Evolutionary conservation across 352 stramenopile species (phyloP).

Genomic region (Porosira glacialis): DNA sequence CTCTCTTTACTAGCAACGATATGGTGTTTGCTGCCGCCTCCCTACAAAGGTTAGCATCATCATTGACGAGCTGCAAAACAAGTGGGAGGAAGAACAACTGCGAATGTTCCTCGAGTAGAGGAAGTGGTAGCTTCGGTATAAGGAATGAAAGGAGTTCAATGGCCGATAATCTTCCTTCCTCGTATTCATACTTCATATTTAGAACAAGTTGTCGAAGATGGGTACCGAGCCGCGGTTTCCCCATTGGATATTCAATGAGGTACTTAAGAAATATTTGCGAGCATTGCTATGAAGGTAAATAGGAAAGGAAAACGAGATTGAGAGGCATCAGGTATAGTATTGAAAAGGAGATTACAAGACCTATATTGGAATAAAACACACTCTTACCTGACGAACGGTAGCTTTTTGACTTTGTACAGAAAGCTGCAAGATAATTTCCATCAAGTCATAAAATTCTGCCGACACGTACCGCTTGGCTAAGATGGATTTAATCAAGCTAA

Average conservation of each 20-base stretch:
- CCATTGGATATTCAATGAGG: conserved; percentile 93
- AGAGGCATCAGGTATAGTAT: not conserved
- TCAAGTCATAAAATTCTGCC: conserved; percentile 94
- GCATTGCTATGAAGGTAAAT: conserved; percentile 56
- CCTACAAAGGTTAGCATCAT: conserved; percentile 87
- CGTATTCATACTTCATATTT: conserved; percentile 93
- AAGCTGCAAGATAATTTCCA: conserved; percentile 90
- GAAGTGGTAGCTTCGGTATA: conserved; percentile 87
- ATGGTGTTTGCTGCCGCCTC: conserved; percentile 83
- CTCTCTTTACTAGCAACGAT: conserved; percentile 83
- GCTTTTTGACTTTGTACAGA: conserved; percentile 89
- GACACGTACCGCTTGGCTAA: conserved; percentile 85
- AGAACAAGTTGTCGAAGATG: conserved; percentile 92
- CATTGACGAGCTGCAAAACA: conserved; percentile 94
- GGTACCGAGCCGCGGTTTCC: conserved; percentile 87
- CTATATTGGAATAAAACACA: conserved; percentile 70
- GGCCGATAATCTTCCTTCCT: conserved; percentile 88
- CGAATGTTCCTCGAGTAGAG: conserved; percentile 87
- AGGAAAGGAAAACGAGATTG: conserved; percentile 6
- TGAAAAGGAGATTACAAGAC: conserved; percentile 79
- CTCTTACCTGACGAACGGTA: conserved; percentile 81
- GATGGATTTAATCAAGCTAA: conserved; percentile 89
- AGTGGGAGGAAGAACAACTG: conserved; percentile 93
- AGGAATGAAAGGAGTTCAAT: conserved; percentile 86
- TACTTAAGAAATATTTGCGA: conserved; percentile 83